Conservation (phyloP, 345 rosid species). For the Murraya koenigii region DNA sequence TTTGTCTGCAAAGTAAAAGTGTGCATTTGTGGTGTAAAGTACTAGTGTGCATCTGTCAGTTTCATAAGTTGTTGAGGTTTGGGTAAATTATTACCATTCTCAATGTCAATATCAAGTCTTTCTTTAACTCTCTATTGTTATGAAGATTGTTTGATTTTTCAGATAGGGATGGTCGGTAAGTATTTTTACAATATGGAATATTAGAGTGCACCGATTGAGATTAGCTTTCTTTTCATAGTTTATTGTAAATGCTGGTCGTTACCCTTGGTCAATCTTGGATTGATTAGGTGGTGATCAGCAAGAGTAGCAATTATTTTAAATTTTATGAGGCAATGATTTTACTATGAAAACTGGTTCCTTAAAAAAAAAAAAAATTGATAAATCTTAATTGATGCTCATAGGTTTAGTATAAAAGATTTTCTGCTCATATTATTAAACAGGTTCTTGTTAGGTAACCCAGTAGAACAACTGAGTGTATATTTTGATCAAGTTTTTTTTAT, state of each 20-base stretch:
- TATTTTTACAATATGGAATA: not conserved
- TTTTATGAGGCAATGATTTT: not conserved
- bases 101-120: no score
- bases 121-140: not conserved
- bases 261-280: not conserved
- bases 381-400: not conserved
- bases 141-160: not conserved
- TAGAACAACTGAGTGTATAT: not conserved
- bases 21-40: not conserved
- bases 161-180: not conserved
- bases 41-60: not conserved
- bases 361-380: not conserved
- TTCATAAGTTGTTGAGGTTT: not conserved
- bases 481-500: not conserved
- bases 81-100: not conserved
- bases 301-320: not conserved
- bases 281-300: not conserved
- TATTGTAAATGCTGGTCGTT: not conserved
- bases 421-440: not conserved
- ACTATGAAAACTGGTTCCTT: not conserved
- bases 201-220: not conserved
- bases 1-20: not conserved
- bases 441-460: not conserved
- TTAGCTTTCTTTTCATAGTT: not conserved
- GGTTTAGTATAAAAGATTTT: not conserved